Conservation (phyloP, 225 moss, liverwort and hornwort genomes). For the Polytrichum formosum region DNA sequence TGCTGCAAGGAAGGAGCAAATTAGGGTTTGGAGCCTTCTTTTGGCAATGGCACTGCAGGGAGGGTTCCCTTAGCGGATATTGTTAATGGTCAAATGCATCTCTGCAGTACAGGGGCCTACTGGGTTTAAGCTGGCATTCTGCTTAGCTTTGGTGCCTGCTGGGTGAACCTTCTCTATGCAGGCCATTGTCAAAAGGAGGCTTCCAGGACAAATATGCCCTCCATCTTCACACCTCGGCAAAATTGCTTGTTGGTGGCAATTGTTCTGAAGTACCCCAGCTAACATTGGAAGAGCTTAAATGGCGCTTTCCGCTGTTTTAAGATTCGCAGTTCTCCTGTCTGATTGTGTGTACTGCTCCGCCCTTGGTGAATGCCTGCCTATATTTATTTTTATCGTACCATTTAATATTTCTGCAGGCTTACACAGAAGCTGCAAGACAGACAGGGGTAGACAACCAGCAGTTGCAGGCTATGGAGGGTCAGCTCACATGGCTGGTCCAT, state of each 20-base stretch:
- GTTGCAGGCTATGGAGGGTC: conserved; percentile 17
- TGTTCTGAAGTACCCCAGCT: background rate
- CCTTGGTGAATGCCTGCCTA: conserved; percentile 1
- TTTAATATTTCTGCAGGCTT: conserved; percentile 13
- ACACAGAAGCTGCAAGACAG: conserved; percentile 11
- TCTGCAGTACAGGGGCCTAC: background rate
- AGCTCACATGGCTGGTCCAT: conserved; percentile 21
- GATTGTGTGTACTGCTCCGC: background rate
- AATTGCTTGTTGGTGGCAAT: conserved; percentile 1
- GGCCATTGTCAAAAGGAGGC: conserved; percentile 7
- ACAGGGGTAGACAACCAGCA: conserved; percentile 6
- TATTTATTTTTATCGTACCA: background rate
- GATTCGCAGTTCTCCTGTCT: background rate
- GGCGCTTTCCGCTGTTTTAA: background rate
- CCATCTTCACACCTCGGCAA: background rate
- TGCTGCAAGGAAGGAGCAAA: background rate
- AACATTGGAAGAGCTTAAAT: background rate
- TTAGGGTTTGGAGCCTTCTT: conserved; percentile 4
- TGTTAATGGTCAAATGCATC: background rate
- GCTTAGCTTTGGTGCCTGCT: background rate
- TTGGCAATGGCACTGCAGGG: conserved; percentile 3
- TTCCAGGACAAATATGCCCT: background rate
- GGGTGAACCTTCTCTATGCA: conserved; percentile 3
- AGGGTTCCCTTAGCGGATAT: background rate
- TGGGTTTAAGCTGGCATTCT: background rate